Base-by-base conservation (phyloP, 2,329 filamentous ascomycete genomes). In the Sporothrix dimorphospora region DNA sequence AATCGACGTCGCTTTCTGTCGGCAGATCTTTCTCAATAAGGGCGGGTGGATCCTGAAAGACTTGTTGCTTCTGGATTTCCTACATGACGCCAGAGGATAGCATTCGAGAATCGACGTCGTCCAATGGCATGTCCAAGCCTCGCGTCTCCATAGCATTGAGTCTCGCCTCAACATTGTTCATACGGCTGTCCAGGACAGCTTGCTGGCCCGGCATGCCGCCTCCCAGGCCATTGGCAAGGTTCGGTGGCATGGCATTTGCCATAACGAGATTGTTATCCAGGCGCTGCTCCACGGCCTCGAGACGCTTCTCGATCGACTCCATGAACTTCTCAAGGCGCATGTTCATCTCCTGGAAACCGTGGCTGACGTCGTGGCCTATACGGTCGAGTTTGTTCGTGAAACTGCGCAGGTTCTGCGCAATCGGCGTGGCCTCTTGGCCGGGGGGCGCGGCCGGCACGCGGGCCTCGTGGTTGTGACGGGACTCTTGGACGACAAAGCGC, bases 381-480 rank as follows among this genome's bases (percentile, higher is more conserved):
- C 88, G 85, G 74, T 90, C 88, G 38, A 90, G 80, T 80, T 89
- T 89, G 78, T 89, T 88, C 7, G 83, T 87, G 61, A 89, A 82
- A 63, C 84, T 88, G 65, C 88, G 84, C 47, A 90, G 84, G 68
- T 84, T 87, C 76, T 88, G 88, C 1, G 86, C 85, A 72, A 89
- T 81, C 0, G 87, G 87, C 4, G 87, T 85, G 77, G 86, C 87
- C 77, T 89, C 87, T 73, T 88, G 85, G 34, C 87, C 86, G 1
- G 86, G 84, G 1, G 84, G 83, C 47, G 85, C 85, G 21, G 86
- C 84, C 9, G 86, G 83, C 67, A 88, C 80, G 73, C 88, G 86
- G 42, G 88, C 85, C 76, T 89, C 88, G 77, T 90, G 88, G 78
- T 90, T 90, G 77, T 90, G 88, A 16, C 87, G 83, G n/a, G 83